Percentiles rank a stretch among this genome's conserved stretches.
These are phyloP conservation scores for Curvularia eragrostidis DNA, from an alignment of 2,329 filamentous ascomycete genomes.

Conservation along the genomic window DNA sequence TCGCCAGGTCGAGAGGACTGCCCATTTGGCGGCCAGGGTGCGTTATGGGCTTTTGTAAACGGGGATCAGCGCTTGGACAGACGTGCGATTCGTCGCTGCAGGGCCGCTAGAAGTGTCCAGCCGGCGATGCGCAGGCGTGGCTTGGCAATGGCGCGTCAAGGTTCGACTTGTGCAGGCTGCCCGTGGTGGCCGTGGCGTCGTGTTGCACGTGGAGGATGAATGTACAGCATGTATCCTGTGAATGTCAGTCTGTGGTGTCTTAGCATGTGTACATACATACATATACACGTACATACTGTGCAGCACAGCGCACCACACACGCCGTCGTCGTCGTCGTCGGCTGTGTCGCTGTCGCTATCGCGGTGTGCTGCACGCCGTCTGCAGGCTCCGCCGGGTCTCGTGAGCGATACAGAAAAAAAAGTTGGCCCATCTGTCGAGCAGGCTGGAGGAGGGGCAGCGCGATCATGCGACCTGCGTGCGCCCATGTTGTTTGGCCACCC, in stretches of 20 bases:
- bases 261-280: too few species aligned
- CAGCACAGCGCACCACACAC: too few species aligned
- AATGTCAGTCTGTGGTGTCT: background rate
- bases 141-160: conserved; percentile 26
- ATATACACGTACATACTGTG: too few species aligned
- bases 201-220: conserved; percentile 9
- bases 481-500: conserved; percentile 21
- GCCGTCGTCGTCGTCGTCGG: too few species aligned
- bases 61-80: conserved; percentile 37
- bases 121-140: conserved; percentile 29
- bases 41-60: conserved; percentile 32
- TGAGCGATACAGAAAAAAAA: conserved; percentile 21
- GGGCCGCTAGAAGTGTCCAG: conserved; percentile 32
- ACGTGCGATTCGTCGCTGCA: conserved; percentile 29
- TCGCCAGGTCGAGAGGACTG: conserved; percentile 8
- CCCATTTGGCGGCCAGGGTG: conserved; percentile 32
- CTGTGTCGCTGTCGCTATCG: background rate
- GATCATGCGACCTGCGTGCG: conserved; percentile 38
- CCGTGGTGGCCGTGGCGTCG: conserved; percentile 13
- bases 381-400: conserved; percentile 25
- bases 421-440: conserved; percentile 26
- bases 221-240: background rate
- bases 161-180: conserved; percentile 39
- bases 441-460: conserved; percentile 33
- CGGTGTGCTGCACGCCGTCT: too few species aligned